Evolutionary conservation across 2,329 filamentous ascomycete genomes (phyloP).

Genomic region (Davidsoniella eucalypti): DNA sequence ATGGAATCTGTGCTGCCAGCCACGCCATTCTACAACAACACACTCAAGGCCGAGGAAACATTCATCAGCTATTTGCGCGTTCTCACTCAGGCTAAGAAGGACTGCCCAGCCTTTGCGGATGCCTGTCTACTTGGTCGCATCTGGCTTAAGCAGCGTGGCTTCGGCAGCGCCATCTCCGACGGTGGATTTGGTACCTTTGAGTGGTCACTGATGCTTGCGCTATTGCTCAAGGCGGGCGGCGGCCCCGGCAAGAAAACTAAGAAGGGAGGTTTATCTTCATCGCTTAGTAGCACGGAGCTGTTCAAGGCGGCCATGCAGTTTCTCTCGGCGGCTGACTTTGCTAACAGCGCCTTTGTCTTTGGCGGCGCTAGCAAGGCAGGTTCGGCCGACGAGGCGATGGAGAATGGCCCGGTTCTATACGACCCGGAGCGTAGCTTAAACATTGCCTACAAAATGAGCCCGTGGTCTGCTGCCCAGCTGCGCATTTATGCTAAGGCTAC

Average conservation of each 20-base stretch:
- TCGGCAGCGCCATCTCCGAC: constrained; percentile 47
- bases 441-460: constrained; percentile 75
- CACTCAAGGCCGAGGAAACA: constrained; percentile 60
- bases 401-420: constrained; percentile 53
- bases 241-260: constrained; percentile 33
- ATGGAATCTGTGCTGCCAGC: constrained; percentile 26
- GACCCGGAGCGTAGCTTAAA: constrained; percentile 64
- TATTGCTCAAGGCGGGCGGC: constrained; percentile 58
- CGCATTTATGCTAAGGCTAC: constrained; percentile 60
- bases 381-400: constrained; percentile 22
- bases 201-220: constrained; percentile 65
- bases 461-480: constrained; percentile 64
- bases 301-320: constrained; percentile 94
- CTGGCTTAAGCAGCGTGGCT: constrained; percentile 81
- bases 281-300: constrained; percentile 78
- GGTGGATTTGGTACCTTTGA: constrained; percentile 92
- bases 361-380: constrained; percentile 20
- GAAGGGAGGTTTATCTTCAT: constrained; percentile 47
- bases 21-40: constrained; percentile 81
- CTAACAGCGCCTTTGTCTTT: constrained; percentile 45
- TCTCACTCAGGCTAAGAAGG: constrained; percentile 50
- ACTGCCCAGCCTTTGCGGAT: constrained; percentile 60
- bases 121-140: constrained; percentile 72
- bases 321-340: constrained; percentile 56
- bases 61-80: constrained; percentile 60